Evolutionary conservation across 495 filamentous ascomycete species (phyloP).

Genomic region (Podospora bellae-mahoneyi): DNA sequence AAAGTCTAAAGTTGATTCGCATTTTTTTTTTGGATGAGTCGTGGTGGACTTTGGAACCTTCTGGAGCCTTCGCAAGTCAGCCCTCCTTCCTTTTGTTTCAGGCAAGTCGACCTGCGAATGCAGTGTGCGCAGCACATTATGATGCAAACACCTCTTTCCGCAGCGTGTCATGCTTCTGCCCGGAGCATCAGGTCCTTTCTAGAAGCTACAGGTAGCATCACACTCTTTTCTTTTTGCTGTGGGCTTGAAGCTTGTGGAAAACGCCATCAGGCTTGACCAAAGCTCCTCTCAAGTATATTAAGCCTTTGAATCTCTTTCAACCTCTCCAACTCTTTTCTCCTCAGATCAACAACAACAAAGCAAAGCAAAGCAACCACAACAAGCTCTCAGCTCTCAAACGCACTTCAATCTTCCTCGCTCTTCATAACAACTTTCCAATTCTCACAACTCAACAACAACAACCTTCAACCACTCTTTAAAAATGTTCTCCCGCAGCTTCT

Average conservation of each 20-base stretch:
- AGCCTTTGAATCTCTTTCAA: slow-evolving; percentile 1
- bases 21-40: background rate
- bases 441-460: slow-evolving; percentile 6
- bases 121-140: background rate
- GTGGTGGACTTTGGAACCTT: background rate
- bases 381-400: slow-evolving; percentile 9
- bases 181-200: slow-evolving; percentile 1
- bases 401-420: slow-evolving; percentile 13
- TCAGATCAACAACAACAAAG: slow-evolving; percentile 20
- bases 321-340: slow-evolving; percentile 1
- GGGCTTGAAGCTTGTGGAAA: slow-evolving; percentile 15
- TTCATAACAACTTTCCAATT: slow-evolving; percentile 10
- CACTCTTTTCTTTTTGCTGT: background rate
- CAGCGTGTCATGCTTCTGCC: background rate
- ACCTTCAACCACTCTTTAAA: slow-evolving; percentile 29
- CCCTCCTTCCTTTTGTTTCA: background rate
- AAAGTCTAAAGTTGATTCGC: no score
- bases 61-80: background rate
- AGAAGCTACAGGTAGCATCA: background rate
- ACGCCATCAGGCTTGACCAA: background rate
- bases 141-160: background rate
- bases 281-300: slow-evolving; percentile 1
- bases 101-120: background rate
- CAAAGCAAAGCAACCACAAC: slow-evolving; percentile 21
- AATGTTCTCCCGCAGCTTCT: slow-evolving; percentile 61